phyloP scores from a whole-genome alignment of 2,329 filamentous ascomycete species.

The Sclerotinia sclerotiorum region DNA sequence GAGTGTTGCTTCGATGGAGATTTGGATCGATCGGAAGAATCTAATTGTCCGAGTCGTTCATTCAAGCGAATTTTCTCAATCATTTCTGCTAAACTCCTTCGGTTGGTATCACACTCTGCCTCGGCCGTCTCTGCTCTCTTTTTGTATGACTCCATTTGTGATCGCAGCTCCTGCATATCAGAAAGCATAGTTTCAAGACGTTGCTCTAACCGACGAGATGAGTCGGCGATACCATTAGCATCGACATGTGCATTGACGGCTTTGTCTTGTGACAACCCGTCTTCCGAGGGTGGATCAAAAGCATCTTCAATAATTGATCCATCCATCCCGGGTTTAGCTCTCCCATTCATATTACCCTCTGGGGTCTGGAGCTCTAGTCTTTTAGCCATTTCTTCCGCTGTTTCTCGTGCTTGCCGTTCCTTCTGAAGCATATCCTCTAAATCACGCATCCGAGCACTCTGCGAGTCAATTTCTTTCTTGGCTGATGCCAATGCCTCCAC shows the following conservation, averaged over 20 bases:
- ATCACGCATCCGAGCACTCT: constrained; percentile 75
- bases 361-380: constrained; percentile 61
- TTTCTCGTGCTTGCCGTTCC: constrained; percentile 78
- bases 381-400: constrained; percentile 79
- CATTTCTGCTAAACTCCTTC: constrained; percentile 82
- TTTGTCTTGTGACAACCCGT: constrained; percentile 34
- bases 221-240: constrained; percentile 76
- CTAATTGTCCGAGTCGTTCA: constrained; percentile 45
- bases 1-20: constrained; percentile 22
- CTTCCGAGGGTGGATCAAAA: constrained; percentile 45
- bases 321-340: constrained; percentile 42
- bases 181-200: constrained; percentile 36
- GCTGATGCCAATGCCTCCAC: constrained; percentile 81
- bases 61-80: constrained; percentile 75
- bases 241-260: constrained; percentile 48
- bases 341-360: constrained; percentile 45
- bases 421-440: constrained; percentile 75
- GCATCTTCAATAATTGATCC: constrained; percentile 48
- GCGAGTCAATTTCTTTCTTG: constrained; percentile 83
- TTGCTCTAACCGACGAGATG: constrained; percentile 52
- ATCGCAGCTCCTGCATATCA: constrained; percentile 37
- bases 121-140: constrained; percentile 79
- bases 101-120: constrained; percentile 67
- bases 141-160: constrained; percentile 62
- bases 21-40: constrained; percentile 30